These are phyloP conservation scores for Apiospora aurea DNA, from an alignment of 2,329 filamentous ascomycete genomes.

Conservation along the genomic window DNA sequence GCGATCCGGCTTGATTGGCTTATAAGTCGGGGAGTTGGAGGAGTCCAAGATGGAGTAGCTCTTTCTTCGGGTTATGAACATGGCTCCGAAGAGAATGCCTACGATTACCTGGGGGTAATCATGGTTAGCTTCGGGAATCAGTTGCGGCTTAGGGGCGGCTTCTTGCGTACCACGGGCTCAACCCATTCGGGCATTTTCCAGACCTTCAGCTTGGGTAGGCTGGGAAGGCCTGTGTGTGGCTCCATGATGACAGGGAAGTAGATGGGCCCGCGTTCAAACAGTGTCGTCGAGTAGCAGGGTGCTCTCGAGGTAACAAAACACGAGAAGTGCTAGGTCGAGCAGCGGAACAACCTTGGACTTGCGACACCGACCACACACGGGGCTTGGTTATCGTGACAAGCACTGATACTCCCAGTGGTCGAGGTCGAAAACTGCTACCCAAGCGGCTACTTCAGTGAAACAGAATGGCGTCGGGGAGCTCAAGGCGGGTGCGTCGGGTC, in stretches of 20 bases:
- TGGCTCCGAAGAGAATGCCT: conserved; percentile 45
- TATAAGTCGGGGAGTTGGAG: conserved; percentile 30
- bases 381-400: not conserved
- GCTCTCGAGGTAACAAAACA: not conserved
- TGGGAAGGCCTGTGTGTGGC: not conserved
- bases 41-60: conserved; percentile 44
- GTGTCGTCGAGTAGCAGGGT: not conserved
- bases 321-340: not conserved
- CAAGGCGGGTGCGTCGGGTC: conserved; percentile 7
- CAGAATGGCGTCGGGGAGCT: not conserved
- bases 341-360: not conserved
- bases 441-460: not conserved
- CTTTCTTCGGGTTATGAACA: conserved; percentile 46
- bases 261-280: not conserved
- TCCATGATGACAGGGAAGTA: not conserved
- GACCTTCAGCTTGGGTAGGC: conserved; percentile 22
- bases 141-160: not conserved
- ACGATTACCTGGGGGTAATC: conserved; percentile 43
- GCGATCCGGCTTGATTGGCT: conserved; percentile 31
- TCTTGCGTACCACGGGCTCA: conserved; percentile 41
- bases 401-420: not conserved
- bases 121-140: conserved; percentile 1
- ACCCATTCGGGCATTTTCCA: conserved; percentile 44
- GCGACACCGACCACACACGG: not conserved
- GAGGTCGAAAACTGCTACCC: too few species aligned